A percentile compares a stretch with the other conserved stretches of the same genome.
Conservation (phyloP, 2,329 filamentous ascomycete genomes). For the Cladosporium cucumerinum region DNA sequence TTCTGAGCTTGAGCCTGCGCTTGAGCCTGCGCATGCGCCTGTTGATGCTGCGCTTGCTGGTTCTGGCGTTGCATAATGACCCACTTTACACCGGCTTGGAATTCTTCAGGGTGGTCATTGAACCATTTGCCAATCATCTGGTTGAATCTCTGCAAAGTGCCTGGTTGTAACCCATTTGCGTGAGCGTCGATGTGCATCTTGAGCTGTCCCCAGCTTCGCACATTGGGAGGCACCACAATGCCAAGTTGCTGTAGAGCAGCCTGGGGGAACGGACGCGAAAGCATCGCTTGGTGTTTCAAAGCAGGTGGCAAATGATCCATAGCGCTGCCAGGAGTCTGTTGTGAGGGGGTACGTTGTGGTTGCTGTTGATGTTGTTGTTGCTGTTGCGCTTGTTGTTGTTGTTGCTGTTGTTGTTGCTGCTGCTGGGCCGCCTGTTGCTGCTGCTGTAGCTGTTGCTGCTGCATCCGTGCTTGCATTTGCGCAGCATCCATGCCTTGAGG, state of each 20-base stretch:
- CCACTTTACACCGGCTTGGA: slow-evolving; percentile 24
- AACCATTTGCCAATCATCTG: slow-evolving; percentile 28
- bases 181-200: slow-evolving; percentile 53
- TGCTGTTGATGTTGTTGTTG: slow-evolving; percentile 18
- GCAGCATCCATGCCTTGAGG: slow-evolving; percentile 9
- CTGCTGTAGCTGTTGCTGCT: slow-evolving; percentile 30
- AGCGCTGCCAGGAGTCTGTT: neutral
- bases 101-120: slow-evolving; percentile 23
- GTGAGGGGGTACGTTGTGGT: neutral
- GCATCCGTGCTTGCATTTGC: slow-evolving; percentile 14
- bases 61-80: slow-evolving; percentile 24
- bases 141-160: slow-evolving; percentile 41
- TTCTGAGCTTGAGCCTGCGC: neutral
- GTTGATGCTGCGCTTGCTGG: slow-evolving; percentile 21
- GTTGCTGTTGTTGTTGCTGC: slow-evolving; percentile 15
- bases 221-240: slow-evolving; percentile 43
- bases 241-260: slow-evolving; percentile 19
- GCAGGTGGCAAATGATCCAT: neutral
- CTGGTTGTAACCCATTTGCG: slow-evolving; percentile 40
- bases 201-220: slow-evolving; percentile 56
- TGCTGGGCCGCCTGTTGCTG: slow-evolving; percentile 13
- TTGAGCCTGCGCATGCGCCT: slow-evolving; percentile 23
- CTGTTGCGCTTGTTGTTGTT: slow-evolving; percentile 16
- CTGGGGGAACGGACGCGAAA: slow-evolving; percentile 23
- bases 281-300: slow-evolving; percentile 22